Conservation (phyloP, 1,139 yeast genomes). For the Yamadazyma sp. region DNA sequence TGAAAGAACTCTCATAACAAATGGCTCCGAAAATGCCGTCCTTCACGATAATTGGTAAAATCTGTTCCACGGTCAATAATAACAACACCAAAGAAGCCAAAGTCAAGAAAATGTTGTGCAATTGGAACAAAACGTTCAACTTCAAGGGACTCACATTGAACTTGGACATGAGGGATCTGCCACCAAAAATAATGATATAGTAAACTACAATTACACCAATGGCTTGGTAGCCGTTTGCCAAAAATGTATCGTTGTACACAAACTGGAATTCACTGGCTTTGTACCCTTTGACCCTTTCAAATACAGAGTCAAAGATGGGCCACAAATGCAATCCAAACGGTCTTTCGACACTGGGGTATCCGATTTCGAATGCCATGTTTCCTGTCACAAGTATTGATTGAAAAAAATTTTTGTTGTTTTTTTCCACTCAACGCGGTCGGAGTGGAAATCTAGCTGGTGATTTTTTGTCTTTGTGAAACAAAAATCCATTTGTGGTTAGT, state of each 20-base stretch:
- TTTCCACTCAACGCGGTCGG: constrained; percentile 1
- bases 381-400: neutral
- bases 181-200: constrained; percentile 83
- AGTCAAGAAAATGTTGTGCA: constrained; percentile 82
- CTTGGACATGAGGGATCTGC: constrained; percentile 50
- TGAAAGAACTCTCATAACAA: constrained; percentile 79
- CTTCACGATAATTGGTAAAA: constrained; percentile 72
- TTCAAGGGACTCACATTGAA: constrained; percentile 63
- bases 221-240: constrained; percentile 70
- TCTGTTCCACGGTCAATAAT: constrained; percentile 75
- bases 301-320: constrained; percentile 74
- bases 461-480: too few species aligned
- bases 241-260: constrained; percentile 60
- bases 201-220: constrained; percentile 64
- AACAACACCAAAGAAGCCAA: constrained; percentile 65
- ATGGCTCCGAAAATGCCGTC: constrained; percentile 86
- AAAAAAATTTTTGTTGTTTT: neutral
- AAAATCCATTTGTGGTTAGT: too few species aligned
- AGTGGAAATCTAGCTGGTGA: too few species aligned
- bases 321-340: constrained; percentile 91
- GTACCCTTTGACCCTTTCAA: constrained; percentile 54
- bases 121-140: constrained; percentile 56
- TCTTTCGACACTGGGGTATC: constrained; percentile 64
- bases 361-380: constrained; percentile 16
- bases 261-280: constrained; percentile 76